Evolutionary conservation across 2,329 filamentous ascomycete genomes (phyloP).

Genomic region (Colletotrichum sp.): DNA sequence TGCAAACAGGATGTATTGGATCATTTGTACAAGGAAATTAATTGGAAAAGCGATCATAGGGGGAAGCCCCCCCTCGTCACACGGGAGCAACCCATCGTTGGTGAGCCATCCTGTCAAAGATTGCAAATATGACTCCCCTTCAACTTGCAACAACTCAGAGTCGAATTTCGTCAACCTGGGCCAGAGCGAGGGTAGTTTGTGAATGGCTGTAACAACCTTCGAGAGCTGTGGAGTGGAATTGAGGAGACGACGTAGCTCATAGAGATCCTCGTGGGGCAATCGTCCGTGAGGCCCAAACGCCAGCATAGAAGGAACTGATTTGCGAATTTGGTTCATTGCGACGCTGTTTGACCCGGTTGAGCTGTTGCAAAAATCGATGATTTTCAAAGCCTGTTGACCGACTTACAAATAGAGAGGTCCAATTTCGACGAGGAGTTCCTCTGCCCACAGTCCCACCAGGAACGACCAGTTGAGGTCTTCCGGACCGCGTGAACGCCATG

Average conservation of each 20-base stretch:
- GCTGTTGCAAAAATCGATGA: background rate
- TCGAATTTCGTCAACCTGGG: background rate
- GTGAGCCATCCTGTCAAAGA: background rate
- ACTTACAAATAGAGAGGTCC: background rate
- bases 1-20: background rate
- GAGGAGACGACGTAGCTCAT: background rate
- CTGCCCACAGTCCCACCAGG: background rate
- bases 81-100: background rate
- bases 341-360: background rate
- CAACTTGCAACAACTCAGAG: background rate
- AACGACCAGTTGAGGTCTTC: background rate
- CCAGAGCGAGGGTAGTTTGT: background rate
- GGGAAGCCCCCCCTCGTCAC: background rate
- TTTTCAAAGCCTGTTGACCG: background rate
- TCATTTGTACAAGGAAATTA: background rate
- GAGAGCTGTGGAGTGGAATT: background rate
- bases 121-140: background rate
- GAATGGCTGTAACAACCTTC: background rate
- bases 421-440: background rate
- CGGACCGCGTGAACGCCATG: background rate
- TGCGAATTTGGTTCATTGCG: background rate
- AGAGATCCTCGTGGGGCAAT: background rate
- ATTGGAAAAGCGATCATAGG: background rate
- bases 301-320: background rate
- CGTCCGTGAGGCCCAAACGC: background rate